Evolutionary conservation across 768 basidiomycete genomes (phyloP).

Genomic region (Polyporus arcularius): DNA sequence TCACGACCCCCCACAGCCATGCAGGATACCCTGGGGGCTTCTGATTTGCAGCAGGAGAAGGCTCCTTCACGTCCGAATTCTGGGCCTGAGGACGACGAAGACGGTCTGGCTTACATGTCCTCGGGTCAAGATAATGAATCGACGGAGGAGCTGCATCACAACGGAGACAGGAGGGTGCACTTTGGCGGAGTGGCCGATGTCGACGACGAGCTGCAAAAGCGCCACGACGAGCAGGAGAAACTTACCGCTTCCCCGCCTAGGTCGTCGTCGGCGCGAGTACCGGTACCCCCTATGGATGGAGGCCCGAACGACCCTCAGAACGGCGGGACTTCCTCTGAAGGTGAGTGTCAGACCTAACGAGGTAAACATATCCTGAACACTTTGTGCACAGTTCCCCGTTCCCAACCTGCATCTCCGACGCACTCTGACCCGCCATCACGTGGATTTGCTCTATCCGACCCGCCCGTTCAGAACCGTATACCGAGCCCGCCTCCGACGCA

Average conservation of each 20-base stretch:
- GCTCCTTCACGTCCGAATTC: conserved; percentile 13
- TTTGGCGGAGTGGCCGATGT: conserved; percentile 46
- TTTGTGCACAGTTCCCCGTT: neutral
- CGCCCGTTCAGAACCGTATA: conserved; percentile 10
- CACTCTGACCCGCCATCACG: neutral
- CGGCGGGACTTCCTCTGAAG: conserved; percentile 3
- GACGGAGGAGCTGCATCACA: conserved; percentile 4
- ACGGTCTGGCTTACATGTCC: conserved; percentile 32
- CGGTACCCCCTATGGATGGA: neutral
- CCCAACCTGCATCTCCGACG: conserved; percentile 5
- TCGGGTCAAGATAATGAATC: conserved; percentile 15
- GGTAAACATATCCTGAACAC: neutral
- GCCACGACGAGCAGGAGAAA: conserved; percentile 5
- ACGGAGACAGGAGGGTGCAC: conserved; percentile 40
- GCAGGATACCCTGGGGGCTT: neutral
- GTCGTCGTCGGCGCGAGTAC: conserved; percentile 3
- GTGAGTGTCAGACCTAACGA: neutral
- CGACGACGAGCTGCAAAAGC: conserved; percentile 36
- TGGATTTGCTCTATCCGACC: neutral
- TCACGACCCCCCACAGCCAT: conserved; percentile 22
- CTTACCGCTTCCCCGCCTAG: conserved; percentile 6
- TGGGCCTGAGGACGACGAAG: conserved; percentile 25
- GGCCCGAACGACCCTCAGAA: neutral
- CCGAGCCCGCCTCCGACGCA: conserved; percentile 4
- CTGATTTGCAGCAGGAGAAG: neutral